Evolutionary conservation across 208 protist species (phyloP), one percentile per base, ranked within the genome.

Genomic region (Porcisia hertigi): DNA sequence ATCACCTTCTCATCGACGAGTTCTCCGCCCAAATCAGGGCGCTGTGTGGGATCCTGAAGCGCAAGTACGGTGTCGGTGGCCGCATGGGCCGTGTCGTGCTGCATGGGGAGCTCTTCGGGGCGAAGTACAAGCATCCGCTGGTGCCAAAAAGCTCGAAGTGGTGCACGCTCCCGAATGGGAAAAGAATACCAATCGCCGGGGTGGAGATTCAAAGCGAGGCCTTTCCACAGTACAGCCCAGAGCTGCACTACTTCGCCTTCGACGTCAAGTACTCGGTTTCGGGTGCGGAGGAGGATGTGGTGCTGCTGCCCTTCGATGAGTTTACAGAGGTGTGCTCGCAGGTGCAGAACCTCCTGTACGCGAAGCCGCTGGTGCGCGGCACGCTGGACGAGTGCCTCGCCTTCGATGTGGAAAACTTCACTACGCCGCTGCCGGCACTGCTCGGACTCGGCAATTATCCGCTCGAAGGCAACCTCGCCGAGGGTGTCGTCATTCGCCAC

Each of bases 141-240:
- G 93, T 95, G 55, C 93, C 91, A 3, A 90, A 88, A 77, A 93
- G 88, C 69, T 88, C 81, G 43, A 89, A 92, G 75, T 97, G 93
- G 93, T 94, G 90, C 67, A 91, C 85, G 39, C 55, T 97, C 79
- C 92, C 92, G 3, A 96, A 96, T 54, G 88, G 85, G 9, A 94
- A 94, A 67, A 73, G 81, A 23, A 89, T 95, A 53, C 93, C 91
- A 3, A 95, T 97, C 47, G 60, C 93, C 1, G 89, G 91, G 20
- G 88, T 97, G 20, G 79, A 91, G 63, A 94, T 96, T 43, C 93
- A 97, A 64, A 81, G 76, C 41, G 93, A 97, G 75, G 84, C 88
- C 11, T 97, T 97, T 69, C 93, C 93, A 66, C 93, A 97, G 81
- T 97, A 97, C 83, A 95, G 90, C 75, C 93, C 93, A 3, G 91